These are phyloP conservation scores for Oryza coarctata DNA, from an alignment of 176 grass and related monocot species.

Conservation along the genomic window DNA sequence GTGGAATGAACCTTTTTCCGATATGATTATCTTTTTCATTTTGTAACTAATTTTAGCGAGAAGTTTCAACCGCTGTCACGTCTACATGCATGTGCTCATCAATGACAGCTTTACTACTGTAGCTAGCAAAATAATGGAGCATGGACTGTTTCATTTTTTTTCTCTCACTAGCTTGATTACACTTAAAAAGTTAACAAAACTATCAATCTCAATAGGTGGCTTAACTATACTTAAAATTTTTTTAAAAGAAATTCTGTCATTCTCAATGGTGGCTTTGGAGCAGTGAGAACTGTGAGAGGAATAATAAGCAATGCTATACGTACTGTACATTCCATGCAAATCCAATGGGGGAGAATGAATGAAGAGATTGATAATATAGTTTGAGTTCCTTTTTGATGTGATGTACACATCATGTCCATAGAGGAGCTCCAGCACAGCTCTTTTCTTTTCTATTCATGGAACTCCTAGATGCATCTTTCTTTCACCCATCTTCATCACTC, in stretches of 20 bases:
- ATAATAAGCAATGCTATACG: not conserved
- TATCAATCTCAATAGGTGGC: not conserved
- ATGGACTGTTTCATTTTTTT: not conserved
- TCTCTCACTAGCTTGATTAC: not conserved
- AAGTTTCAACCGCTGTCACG: not conserved
- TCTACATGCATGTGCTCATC: not conserved
- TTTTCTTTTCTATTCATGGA: not conserved
- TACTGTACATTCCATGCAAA: not conserved
- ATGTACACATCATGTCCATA: not conserved
- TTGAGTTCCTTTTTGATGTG: not conserved
- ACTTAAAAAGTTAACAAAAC: not conserved
- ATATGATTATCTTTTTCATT: not conserved
- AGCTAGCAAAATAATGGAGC: not conserved
- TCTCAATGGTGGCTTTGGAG: not conserved
- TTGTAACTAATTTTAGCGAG: not conserved
- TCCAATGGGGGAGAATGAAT: not conserved
- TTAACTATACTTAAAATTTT: not conserved
- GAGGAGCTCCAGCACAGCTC: not conserved
- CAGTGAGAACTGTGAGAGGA: not conserved
- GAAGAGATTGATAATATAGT: not conserved
- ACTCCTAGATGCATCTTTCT: not conserved
- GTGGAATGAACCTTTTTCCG: not conserved
- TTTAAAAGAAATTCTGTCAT: not conserved
- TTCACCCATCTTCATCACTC: not conserved
- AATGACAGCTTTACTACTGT: not conserved